A percentile compares a stretch with the other conserved stretches of the same genome.
Conservation (phyloP, 768 basidiomycete species). For the Collybia sordida region DNA sequence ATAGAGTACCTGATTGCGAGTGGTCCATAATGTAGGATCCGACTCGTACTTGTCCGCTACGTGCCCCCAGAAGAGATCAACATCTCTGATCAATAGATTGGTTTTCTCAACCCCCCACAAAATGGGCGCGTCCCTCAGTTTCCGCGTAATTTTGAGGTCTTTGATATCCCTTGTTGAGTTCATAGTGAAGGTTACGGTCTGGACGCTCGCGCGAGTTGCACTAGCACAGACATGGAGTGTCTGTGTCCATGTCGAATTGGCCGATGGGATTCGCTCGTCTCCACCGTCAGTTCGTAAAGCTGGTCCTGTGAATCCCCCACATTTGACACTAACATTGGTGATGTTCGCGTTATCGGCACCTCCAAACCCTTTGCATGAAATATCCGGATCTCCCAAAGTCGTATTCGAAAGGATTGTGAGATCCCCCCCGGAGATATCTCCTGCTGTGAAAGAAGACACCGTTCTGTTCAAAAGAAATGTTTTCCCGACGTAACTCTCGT, state of each 20-base stretch:
- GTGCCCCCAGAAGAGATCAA: slow-evolving; percentile 15
- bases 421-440: slow-evolving; percentile 1
- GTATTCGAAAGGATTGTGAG: slow-evolving; percentile 3
- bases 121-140: slow-evolving; percentile 9
- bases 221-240: slow-evolving; percentile 16
- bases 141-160: slow-evolving; percentile 5
- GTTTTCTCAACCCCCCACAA: slow-evolving; percentile 13
- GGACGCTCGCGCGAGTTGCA: slow-evolving; percentile 13
- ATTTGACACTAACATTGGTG: slow-evolving; percentile 19
- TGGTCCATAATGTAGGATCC: not conserved
- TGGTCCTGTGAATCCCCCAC: slow-evolving; percentile 16
- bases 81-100: slow-evolving; percentile 4
- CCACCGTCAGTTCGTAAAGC: slow-evolving; percentile 19
- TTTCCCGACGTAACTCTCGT: slow-evolving; percentile 11
- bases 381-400: not conserved
- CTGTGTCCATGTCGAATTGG: slow-evolving; percentile 21
- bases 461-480: slow-evolving; percentile 7
- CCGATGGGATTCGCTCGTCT: slow-evolving; percentile 7
- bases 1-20: slow-evolving; percentile 13
- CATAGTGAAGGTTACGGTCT: slow-evolving; percentile 13
- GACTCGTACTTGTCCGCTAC: not conserved
- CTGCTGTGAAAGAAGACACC: slow-evolving; percentile 1
- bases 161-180: slow-evolving; percentile 7
- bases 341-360: slow-evolving; percentile 16
- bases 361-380: slow-evolving; percentile 16